Conservation (phyloP, 2,329 filamentous ascomycete species). For the Penicillium sp. region DNA sequence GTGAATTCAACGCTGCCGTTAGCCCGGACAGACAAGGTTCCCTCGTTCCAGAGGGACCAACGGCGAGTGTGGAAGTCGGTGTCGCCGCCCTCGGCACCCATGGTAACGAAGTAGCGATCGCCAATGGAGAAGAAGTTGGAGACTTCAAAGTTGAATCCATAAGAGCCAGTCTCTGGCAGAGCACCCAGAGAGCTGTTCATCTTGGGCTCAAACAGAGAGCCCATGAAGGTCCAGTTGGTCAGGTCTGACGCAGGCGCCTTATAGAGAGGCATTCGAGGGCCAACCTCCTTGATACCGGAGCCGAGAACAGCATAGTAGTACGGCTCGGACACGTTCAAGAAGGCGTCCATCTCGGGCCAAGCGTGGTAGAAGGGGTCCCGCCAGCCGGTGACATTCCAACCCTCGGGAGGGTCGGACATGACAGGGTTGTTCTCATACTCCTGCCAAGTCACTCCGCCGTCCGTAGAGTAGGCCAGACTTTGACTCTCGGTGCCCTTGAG, state of each 20-base stretch:
- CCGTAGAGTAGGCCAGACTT: conserved; percentile 8
- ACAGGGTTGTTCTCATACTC: conserved; percentile 12
- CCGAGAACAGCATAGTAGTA: conserved; percentile 14
- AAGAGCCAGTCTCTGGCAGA: conserved; percentile 10
- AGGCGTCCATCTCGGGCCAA: conserved; percentile 6
- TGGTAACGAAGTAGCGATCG: conserved; percentile 12
- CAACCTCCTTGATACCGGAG: conserved; percentile 10
- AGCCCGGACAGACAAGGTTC: conserved; percentile 6
- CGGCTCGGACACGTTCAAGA: conserved; percentile 8
- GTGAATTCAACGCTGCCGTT: conserved; percentile 14
- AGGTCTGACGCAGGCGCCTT: conserved; percentile 9
- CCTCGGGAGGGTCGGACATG: conserved; percentile 6
- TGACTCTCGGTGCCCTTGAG: conserved; percentile 11
- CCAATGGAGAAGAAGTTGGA: conserved; percentile 14
- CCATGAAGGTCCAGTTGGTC: conserved; percentile 13
- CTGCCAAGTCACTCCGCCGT: conserved; percentile 12
- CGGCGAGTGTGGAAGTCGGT: conserved; percentile 10
- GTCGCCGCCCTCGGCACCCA: conserved; percentile 14
- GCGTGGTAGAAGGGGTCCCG: conserved; percentile 11
- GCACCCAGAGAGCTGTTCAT: conserved; percentile 10
- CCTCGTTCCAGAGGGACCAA: conserved; percentile 15
- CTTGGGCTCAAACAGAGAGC: conserved; percentile 12
- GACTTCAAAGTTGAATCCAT: conserved; percentile 15
- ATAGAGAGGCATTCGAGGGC: conserved; percentile 12
- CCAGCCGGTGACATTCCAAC: conserved; percentile 15